A percentile compares a stretch with the other conserved stretches of the same genome.
Evolutionary conservation across 2,329 filamentous ascomycete species (phyloP).

Genomic region (Paramyrothecium sp.): DNA sequence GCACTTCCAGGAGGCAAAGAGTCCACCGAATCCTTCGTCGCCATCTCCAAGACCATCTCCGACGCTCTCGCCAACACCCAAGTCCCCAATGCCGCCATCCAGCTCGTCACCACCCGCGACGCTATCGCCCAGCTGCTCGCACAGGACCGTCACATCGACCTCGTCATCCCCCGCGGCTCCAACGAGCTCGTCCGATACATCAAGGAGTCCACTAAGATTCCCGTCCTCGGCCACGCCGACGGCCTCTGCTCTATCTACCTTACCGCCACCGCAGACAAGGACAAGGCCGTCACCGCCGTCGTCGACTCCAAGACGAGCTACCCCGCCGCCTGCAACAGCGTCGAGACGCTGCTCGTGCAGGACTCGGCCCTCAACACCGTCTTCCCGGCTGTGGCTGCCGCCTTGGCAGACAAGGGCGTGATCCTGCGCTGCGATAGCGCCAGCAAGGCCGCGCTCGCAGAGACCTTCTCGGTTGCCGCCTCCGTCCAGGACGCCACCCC

Average conservation of each 20-base stretch:
- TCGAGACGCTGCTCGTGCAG: slow-evolving; percentile 90
- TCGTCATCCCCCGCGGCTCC: slow-evolving; percentile 88
- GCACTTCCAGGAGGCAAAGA: slow-evolving; percentile 77
- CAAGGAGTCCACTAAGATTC: slow-evolving; percentile 88
- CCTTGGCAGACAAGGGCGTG: slow-evolving; percentile 75
- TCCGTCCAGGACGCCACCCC: slow-evolving; percentile 65
- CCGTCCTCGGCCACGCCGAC: slow-evolving; percentile 93
- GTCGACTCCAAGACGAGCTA: slow-evolving; percentile 94
- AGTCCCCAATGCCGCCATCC: slow-evolving; percentile 84
- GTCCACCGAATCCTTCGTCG: slow-evolving; percentile 90
- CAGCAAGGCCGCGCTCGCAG: slow-evolving; percentile 63
- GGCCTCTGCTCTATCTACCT: slow-evolving; percentile 88
- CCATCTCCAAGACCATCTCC: slow-evolving; percentile 85
- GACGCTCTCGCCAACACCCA: slow-evolving; percentile 67
- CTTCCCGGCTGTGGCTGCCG: slow-evolving; percentile 70
- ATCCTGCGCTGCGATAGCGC: slow-evolving; percentile 74
- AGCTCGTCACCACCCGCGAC: slow-evolving; percentile 91
- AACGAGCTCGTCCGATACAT: slow-evolving; percentile 90
- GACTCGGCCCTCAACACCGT: slow-evolving; percentile 64
- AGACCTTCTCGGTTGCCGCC: slow-evolving; percentile 38
- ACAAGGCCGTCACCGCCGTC: slow-evolving; percentile 72
- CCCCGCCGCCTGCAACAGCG: slow-evolving; percentile 89
- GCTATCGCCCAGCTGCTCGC: slow-evolving; percentile 84
- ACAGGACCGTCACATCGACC: slow-evolving; percentile 84
- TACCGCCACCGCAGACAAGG: slow-evolving; percentile 70